Percentiles rank a stretch among this genome's conserved stretches.
Conservation (phyloP, 495 filamentous ascomycete genomes). For the Thermothielavioides terrestris region DNA sequence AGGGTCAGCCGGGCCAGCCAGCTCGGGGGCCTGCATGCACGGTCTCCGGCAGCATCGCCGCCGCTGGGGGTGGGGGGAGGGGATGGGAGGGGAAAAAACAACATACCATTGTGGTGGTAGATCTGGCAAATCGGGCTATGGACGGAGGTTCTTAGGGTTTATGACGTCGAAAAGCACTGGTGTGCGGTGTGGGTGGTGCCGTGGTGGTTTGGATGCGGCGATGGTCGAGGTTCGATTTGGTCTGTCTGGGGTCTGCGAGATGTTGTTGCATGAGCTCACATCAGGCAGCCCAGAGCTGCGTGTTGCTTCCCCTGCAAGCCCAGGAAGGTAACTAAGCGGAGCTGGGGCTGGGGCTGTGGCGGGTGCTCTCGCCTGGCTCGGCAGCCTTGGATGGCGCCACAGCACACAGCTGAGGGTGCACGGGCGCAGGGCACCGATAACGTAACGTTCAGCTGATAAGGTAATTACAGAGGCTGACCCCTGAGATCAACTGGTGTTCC, state of each 20-base stretch:
- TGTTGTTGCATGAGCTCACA: constrained; percentile 27
- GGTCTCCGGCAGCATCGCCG: too few relatives aligned
- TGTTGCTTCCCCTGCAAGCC: constrained; percentile 24
- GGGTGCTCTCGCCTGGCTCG: constrained; percentile 4
- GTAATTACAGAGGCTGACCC: neutral
- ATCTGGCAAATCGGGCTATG: neutral
- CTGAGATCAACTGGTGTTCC: too few relatives aligned
- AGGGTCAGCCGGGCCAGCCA: constrained; percentile 2
- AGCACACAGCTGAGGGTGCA: neutral
- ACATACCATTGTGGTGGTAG: constrained; percentile 17
- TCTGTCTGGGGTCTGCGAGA: constrained; percentile 16
- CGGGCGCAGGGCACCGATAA: neutral
- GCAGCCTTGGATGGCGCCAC: constrained; percentile 5
- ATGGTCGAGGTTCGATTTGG: constrained; percentile 7
- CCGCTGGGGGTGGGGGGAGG: too few relatives aligned
- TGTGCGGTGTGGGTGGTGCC: constrained; percentile 1
- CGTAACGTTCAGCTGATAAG: too few relatives aligned
- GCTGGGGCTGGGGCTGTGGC: constrained; percentile 16
- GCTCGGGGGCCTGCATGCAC: too few relatives aligned
- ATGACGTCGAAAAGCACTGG: neutral
- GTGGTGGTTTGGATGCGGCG: constrained; percentile 7
- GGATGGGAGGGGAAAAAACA: neutral
- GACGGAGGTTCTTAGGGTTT: neutral
- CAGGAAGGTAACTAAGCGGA: too few relatives aligned
- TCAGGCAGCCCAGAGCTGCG: constrained; percentile 40